phyloP scores from a whole-genome alignment of 805 yeast species.

The Myxozyma udenii region DNA sequence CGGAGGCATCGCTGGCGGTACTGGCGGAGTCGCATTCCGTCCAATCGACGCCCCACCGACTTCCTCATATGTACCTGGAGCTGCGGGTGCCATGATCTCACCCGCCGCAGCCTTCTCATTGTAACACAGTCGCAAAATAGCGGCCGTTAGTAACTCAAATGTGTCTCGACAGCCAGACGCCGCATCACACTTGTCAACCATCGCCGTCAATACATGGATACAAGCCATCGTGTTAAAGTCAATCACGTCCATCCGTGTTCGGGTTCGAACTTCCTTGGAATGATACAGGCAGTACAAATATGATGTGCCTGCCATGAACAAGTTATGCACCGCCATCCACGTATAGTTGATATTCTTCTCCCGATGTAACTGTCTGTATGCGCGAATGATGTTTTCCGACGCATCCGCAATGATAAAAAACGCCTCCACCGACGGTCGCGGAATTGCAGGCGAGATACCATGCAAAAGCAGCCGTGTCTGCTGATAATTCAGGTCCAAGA shows the following conservation, averaged over 20 bases:
- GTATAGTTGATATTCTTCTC: constrained; percentile 70
- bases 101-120: constrained; percentile 35
- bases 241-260: constrained; percentile 49
- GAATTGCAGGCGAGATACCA: constrained; percentile 73
- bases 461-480: constrained; percentile 69
- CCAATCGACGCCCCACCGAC: not conserved
- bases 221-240: constrained; percentile 46
- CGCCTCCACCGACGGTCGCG: constrained; percentile 53
- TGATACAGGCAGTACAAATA: constrained; percentile 74
- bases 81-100: constrained; percentile 20
- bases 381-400: constrained; percentile 61
- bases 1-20: constrained; percentile 29
- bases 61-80: constrained; percentile 3
- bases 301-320: constrained; percentile 86
- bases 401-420: constrained; percentile 57
- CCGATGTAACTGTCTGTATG: constrained; percentile 58
- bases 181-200: constrained; percentile 72
- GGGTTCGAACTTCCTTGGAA: constrained; percentile 51
- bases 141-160: constrained; percentile 68
- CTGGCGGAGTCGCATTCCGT: constrained; percentile 22
- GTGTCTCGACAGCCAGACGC: constrained; percentile 69
- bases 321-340: constrained; percentile 89
- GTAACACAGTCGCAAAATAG: constrained; percentile 53
- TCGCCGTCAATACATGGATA: constrained; percentile 55
- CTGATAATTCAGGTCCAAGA: constrained; percentile 70